Conservation (phyloP, 2,329 filamentous ascomycete genomes). For the Keithomyces neogunnii region DNA sequence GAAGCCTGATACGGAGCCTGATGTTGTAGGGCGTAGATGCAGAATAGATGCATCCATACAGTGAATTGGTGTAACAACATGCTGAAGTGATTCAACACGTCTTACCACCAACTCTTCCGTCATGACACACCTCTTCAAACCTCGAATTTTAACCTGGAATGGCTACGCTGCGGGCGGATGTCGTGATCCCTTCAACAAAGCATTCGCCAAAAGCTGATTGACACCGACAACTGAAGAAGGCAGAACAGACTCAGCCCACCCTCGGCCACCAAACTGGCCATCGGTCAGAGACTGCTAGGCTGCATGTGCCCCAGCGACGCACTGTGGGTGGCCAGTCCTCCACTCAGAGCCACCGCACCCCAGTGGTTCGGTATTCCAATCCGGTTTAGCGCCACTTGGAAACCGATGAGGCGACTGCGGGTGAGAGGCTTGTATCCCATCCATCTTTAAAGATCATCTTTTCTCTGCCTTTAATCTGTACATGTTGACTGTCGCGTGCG, state of each 20-base stretch:
- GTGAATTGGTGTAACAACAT: too few relatives aligned
- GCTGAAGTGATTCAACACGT: too few relatives aligned
- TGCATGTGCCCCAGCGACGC: conserved; percentile 1
- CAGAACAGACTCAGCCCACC: not conserved
- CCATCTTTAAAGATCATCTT: not conserved
- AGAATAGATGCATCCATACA: too few relatives aligned
- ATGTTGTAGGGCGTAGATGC: too few relatives aligned
- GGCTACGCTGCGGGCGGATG: too few relatives aligned
- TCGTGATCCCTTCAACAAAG: not conserved
- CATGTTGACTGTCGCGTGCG: not conserved
- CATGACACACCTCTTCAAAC: too few relatives aligned
- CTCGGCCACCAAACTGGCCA: not conserved
- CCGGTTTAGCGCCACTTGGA: conserved; percentile 5
- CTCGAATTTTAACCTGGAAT: too few relatives aligned
- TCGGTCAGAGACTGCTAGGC: not conserved
- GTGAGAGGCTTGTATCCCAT: not conserved
- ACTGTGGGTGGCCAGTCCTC: conserved; percentile 1
- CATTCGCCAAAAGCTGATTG: too few relatives aligned
- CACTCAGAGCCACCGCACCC: not conserved
- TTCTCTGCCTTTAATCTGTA: not conserved
- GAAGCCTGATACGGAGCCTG: too few relatives aligned
- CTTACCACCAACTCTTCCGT: too few relatives aligned
- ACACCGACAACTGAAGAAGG: not conserved
- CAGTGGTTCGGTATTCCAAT: conserved; percentile 8
- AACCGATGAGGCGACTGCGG: conserved; percentile 1